Evolutionary conservation across 2,329 filamentous ascomycete genomes (phyloP), one percentile per base, ranked within the genome.

Genomic region (Biscogniauxia mediterranea): DNA sequence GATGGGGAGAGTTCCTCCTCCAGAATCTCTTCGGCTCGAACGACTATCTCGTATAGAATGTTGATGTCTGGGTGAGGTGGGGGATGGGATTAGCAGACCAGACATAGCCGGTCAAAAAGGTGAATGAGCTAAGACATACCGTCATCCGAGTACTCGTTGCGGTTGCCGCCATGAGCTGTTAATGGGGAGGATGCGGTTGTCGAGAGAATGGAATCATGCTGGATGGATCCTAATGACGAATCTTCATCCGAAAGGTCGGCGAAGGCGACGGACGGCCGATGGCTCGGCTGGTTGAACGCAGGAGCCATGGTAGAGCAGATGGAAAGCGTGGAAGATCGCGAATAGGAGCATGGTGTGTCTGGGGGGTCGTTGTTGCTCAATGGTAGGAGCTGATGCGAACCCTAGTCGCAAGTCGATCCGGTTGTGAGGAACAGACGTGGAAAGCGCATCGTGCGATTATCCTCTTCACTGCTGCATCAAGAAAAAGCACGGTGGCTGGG

Each of bases 1-100:
- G 83, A 82, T 60, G 88, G 84, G 1, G 85, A 80, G 1, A 85
- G 78, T 11, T 76, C 76, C 19, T 76, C 76, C 53, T 84, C 78
- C 57, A 86, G 81, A 28, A 90, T 82, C 50, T 84, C 79, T 76
- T 93, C 86, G 52, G 91, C 93, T 68, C 84, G 82, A 63, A 81
- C 80, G 70, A 96, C 88, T 70, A 97, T 91, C 61, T 89, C 83
- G 75, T 92, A 89, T 61, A 97, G 82, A 64, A 92, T 83, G 64
- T 85, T 83, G 74, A 97, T 90, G 79, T 96, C 93, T 73, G 54
- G 15, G 53, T 32, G 21, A 25, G 55, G 56, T 21, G 28, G 28
- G 28, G 28, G 28, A 9, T 9, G 51, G 54, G 53, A 52, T 70
- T 59, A 68, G 64, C 20, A 19, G 25, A 38, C 32, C 20, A 38